Evolutionary conservation across 768 basidiomycete species (phyloP).

Genomic region (Tulasnella sp.): DNA sequence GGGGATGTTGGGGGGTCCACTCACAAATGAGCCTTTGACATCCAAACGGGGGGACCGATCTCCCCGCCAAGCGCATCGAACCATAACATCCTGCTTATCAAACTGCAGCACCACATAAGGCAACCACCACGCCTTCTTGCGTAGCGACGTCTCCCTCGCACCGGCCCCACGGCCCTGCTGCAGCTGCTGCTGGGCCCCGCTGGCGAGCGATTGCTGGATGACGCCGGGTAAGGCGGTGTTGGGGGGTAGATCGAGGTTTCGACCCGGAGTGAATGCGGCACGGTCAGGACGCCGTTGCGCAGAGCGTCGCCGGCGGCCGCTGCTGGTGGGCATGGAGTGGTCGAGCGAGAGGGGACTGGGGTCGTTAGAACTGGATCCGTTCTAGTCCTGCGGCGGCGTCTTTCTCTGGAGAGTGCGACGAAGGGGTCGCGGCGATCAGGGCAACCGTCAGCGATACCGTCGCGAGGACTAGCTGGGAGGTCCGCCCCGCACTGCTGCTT

Average conservation of each 20-base stretch:
- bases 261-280: conserved; percentile 95
- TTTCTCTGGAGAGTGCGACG: conserved; percentile 47
- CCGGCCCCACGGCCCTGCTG: conserved; percentile 48
- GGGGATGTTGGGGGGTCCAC: conserved; percentile 43
- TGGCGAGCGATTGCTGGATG: conserved; percentile 79
- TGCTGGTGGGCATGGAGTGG: conserved; percentile 60
- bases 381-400: conserved; percentile 69
- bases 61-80: conserved; percentile 96
- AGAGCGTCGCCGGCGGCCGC: conserved; percentile 24
- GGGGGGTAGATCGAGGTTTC: conserved; percentile 78
- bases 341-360: conserved; percentile 79
- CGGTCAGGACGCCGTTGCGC: conserved; percentile 89
- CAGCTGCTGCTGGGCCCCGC: conserved; percentile 51
- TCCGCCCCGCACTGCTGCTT: not conserved
- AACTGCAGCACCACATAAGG: conserved; percentile 98
- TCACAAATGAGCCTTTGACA: conserved; percentile 93
- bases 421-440: not conserved
- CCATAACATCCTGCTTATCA: conserved; percentile 95
- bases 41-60: conserved; percentile 87
- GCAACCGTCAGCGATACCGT: no score
- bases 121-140: conserved; percentile 94
- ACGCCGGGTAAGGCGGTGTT: conserved; percentile 80
- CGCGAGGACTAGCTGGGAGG: no score
- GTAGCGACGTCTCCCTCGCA: conserved; percentile 85
- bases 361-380: conserved; percentile 75